A percentile compares a stretch with the other conserved stretches of the same genome.
Evolutionary conservation across 108 stramenopile genomes (phyloP).

Genomic region (Discostella pseudostelligera): DNA sequence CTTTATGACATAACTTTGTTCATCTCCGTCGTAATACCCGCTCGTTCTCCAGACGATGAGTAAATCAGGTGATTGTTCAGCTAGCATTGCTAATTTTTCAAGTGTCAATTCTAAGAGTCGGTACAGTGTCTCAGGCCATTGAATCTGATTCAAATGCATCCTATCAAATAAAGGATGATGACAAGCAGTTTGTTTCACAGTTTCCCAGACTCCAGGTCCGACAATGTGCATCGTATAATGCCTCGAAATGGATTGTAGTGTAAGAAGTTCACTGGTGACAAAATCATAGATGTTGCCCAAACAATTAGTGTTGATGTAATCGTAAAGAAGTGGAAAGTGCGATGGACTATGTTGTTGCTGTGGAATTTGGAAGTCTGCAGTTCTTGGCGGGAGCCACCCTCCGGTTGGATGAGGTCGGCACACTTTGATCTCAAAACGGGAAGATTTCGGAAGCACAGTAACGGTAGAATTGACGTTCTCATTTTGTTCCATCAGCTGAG

Average conservation of each 20-base stretch:
- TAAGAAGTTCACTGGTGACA: background rate
- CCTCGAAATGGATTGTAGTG: background rate
- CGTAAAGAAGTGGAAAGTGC: constrained; percentile 1
- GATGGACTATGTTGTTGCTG: background rate
- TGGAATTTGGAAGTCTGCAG: background rate
- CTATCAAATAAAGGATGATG: background rate
- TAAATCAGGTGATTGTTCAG: constrained; percentile 2
- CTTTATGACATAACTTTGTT: background rate
- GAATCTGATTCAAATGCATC: background rate
- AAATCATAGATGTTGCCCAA: constrained; percentile 8
- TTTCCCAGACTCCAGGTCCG: constrained; percentile 12
- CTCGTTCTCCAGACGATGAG: constrained; percentile 1
- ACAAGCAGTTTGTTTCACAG: constrained; percentile 6
- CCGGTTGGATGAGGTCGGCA: constrained; percentile 11
- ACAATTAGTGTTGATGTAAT: constrained; percentile 11
- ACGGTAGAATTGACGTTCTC: background rate
- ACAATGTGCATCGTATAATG: constrained; percentile 10
- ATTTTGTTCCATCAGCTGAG: too few species aligned
- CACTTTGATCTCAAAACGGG: background rate
- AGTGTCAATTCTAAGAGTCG: background rate
- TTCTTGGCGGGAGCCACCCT: constrained; percentile 1
- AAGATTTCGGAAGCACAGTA: background rate
- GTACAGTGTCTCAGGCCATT: constrained; percentile 2
- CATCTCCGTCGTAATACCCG: constrained; percentile 3
- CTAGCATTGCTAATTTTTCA: background rate